phyloP scores from a whole-genome alignment of 176 grass and related monocot genomes.

The Aegilops longissima region DNA sequence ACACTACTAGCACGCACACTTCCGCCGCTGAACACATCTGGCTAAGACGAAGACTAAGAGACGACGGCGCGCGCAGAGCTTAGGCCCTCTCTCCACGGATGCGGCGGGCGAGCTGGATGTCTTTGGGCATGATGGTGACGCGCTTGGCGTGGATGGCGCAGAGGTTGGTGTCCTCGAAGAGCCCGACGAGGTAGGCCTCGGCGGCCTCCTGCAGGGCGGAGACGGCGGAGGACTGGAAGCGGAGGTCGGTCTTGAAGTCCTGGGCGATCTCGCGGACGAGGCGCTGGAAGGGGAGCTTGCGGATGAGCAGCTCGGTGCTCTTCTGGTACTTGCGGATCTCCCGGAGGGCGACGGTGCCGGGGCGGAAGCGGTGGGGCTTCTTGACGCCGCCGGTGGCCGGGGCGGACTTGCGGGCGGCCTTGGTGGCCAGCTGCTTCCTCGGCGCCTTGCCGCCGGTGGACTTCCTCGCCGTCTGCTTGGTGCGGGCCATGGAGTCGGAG shows the following conservation, averaged over 20 bases:
- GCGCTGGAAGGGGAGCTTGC: conserved; percentile 73
- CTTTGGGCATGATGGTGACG: conserved; percentile 80
- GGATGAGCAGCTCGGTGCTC: conserved; percentile 72
- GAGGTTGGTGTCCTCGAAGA: conserved; percentile 78
- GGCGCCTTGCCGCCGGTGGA: too few species aligned
- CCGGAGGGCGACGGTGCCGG: conserved; percentile 57
- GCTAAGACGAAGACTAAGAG: too few species aligned
- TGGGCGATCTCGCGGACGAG: conserved; percentile 56
- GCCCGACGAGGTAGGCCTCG: conserved; percentile 60
- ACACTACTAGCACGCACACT: neutral
- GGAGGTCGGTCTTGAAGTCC: conserved; percentile 75
- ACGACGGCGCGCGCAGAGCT: too few species aligned
- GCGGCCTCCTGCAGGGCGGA: conserved; percentile 64
- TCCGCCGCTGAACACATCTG: too few species aligned
- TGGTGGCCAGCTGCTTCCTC: neutral
- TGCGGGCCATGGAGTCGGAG: too few species aligned
- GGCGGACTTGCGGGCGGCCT: conserved; percentile 61
- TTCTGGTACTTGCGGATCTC: conserved; percentile 89
- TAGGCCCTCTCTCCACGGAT: conserved; percentile 69
- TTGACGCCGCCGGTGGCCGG: conserved; percentile 66
- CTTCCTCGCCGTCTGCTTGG: too few species aligned
- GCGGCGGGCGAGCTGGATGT: conserved; percentile 62
- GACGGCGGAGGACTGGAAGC: conserved; percentile 61
- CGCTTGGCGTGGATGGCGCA: conserved; percentile 78
- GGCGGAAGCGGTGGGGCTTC: conserved; percentile 79